These are phyloP conservation scores for Bipolaris victoriae DNA, from an alignment of 2,329 filamentous ascomycete species.

Conservation along the genomic window DNA sequence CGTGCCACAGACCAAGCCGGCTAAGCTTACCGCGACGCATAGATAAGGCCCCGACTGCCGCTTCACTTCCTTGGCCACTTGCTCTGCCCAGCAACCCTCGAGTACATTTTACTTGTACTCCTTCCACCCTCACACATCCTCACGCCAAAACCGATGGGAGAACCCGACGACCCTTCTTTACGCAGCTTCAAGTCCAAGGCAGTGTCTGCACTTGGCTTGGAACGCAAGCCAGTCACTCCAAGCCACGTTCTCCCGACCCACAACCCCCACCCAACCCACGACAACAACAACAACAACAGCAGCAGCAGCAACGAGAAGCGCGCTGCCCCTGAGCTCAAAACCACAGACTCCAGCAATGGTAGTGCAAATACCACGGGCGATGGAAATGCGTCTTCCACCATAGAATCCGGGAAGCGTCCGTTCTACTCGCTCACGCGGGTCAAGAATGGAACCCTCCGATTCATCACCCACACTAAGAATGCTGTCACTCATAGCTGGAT, in stretches of 20 bases:
- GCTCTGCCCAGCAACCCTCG: not conserved
- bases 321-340: conserved; percentile 13
- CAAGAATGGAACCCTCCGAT: conserved; percentile 57
- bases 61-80: conserved; percentile 26
- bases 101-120: conserved; percentile 22
- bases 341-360: conserved; percentile 31
- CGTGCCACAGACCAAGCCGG: conserved; percentile 5
- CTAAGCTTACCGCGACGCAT: conserved; percentile 16
- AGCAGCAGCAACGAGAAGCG: conserved; percentile 34
- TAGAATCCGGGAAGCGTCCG: conserved; percentile 54
- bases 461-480: conserved; percentile 63
- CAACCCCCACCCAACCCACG: conserved; percentile 24
- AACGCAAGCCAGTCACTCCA: conserved; percentile 43
- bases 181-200: conserved; percentile 60
- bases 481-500: conserved; percentile 75
- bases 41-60: conserved; percentile 27
- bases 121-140: conserved; percentile 12
- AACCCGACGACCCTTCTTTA: conserved; percentile 59
- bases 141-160: conserved; percentile 58
- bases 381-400: conserved; percentile 60
- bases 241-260: conserved; percentile 38
- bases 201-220: conserved; percentile 54
- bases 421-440: conserved; percentile 55
- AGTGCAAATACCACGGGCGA: conserved; percentile 54
- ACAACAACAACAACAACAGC: conserved; percentile 8